These are phyloP conservation scores for Gaeumannomyces sp. DNA, from an alignment of 2,329 filamentous ascomycete genomes.

Conservation along the genomic window DNA sequence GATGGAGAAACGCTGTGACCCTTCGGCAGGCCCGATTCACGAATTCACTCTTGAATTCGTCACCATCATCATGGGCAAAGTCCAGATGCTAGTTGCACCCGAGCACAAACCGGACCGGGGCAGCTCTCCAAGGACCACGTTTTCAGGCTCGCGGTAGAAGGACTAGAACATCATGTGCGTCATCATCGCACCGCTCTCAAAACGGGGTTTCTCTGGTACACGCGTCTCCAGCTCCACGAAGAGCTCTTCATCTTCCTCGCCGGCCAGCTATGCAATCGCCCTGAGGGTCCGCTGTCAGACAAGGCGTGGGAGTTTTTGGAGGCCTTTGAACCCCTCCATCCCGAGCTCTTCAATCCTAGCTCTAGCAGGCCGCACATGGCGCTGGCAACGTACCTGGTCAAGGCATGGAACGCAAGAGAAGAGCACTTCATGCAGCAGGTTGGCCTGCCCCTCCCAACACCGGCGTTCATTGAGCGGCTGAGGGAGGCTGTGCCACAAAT, in stretches of 20 bases:
- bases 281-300: constrained; percentile 43
- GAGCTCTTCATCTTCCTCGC: constrained; percentile 51
- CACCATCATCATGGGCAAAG: constrained; percentile 41
- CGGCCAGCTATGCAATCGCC: constrained; percentile 45
- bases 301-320: constrained; percentile 45
- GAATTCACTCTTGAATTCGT: constrained; percentile 42
- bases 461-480: constrained; percentile 40
- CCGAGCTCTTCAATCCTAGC: constrained; percentile 43
- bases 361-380: constrained; percentile 36
- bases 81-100: constrained; percentile 41
- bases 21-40: constrained; percentile 46
- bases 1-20: constrained; percentile 44
- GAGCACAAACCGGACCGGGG: constrained; percentile 32
- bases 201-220: constrained; percentile 49
- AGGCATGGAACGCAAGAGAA: constrained; percentile 48
- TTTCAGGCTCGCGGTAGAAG: constrained; percentile 47
- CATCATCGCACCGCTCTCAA: constrained; percentile 36
- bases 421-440: constrained; percentile 28
- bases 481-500: constrained; percentile 33
- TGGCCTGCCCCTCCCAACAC: constrained; percentile 30
- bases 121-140: constrained; percentile 36
- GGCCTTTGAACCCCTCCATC: constrained; percentile 40
- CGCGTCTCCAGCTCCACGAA: constrained; percentile 47
- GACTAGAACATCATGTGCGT: constrained; percentile 40
- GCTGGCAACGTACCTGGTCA: constrained; percentile 42